Evolutionary conservation across 495 filamentous ascomycete species (phyloP).

Genomic region (Pyrenula aspistea): DNA sequence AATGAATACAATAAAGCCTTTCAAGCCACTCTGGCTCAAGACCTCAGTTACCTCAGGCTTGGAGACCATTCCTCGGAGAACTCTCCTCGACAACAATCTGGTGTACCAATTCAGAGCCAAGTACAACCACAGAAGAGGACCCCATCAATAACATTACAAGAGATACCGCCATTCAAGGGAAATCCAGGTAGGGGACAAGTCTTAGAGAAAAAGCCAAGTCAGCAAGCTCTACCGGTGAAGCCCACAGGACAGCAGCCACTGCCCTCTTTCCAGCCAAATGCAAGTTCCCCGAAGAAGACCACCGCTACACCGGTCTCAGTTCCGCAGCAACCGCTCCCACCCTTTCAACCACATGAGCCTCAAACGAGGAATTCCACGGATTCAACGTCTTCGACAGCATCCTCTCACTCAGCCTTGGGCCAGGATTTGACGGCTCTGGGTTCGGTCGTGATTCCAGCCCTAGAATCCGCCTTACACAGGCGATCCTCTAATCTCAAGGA

Average conservation of each 20-base stretch:
- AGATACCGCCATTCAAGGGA: constrained; percentile 42
- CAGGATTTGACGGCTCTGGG: constrained; percentile 50
- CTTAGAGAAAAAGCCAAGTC: constrained; percentile 20
- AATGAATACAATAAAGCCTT: constrained; percentile 47
- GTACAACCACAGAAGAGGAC: constrained; percentile 12
- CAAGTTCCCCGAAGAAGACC: neutral
- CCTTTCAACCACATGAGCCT: constrained; percentile 13
- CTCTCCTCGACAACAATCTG: constrained; percentile 7
- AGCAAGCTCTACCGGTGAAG: constrained; percentile 7
- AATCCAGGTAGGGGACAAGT: constrained; percentile 13
- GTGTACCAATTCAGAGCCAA: constrained; percentile 16
- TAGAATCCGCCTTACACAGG: constrained; percentile 76
- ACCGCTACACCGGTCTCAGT: constrained; percentile 7
- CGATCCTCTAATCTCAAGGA: constrained; percentile 31
- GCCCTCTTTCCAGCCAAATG: constrained; percentile 5
- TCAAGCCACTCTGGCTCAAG: constrained; percentile 47
- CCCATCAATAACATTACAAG: constrained; percentile 19
- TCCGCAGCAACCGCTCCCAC: constrained; percentile 19
- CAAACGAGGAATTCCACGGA: constrained; percentile 14
- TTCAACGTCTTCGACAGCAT: constrained; percentile 1
- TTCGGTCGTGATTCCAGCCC: constrained; percentile 79
- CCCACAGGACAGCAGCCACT: constrained; percentile 9
- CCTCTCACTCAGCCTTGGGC: constrained; percentile 5
- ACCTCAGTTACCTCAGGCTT: constrained; percentile 39
- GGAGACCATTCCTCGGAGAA: constrained; percentile 9